Evolutionary conservation across 805 yeast genomes (phyloP), one percentile per base, ranked within the genome.

Genomic region (Yamadazyma kitorensis): DNA sequence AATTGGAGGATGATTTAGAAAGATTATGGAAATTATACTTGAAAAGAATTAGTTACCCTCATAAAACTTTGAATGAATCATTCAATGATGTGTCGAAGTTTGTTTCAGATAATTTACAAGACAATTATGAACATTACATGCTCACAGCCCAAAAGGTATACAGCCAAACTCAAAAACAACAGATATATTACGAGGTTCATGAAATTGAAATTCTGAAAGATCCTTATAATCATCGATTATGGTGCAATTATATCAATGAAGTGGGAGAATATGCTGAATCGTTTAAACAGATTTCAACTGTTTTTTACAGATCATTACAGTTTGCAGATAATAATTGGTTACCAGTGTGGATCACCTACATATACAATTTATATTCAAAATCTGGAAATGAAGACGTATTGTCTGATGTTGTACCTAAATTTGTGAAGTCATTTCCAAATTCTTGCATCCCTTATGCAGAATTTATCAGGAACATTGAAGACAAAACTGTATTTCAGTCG

Each of bases 71-170:
- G 6, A 71, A 68, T 3, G 58, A 61, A 0, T 64, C 77, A 0
- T 68, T 58, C 43, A 48, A 57, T 7, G 51, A 52, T 1, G 64
- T 57, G 27, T 74, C 79, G 1, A 17, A 50, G 1, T 70, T 72
- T 34, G 55, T 74, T 2, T 54, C 76, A 1, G 23, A 36, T 2
- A 25, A 57, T 28, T 51, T 43, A 15, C 45, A 44, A 11, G 37
- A 31, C 1, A 29, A 55, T 3, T 74, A 74, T 39, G 59, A 56
- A 1, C 24, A 33, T 0, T 50, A 53, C 15, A 64, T 77, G 69
- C 34, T 44, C 5, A n/a, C 33, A 0, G 74, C 72, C 1, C 59
- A 58, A 27, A 52, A 49, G 17, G 33, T 60, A 0, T 59, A 61
- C 36, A 42, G 51, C 5, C 34, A 39, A 10, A 61, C 74, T 0